Conservation (phyloP, 257 asterid genomes). For the Ilex asprella region DNA sequence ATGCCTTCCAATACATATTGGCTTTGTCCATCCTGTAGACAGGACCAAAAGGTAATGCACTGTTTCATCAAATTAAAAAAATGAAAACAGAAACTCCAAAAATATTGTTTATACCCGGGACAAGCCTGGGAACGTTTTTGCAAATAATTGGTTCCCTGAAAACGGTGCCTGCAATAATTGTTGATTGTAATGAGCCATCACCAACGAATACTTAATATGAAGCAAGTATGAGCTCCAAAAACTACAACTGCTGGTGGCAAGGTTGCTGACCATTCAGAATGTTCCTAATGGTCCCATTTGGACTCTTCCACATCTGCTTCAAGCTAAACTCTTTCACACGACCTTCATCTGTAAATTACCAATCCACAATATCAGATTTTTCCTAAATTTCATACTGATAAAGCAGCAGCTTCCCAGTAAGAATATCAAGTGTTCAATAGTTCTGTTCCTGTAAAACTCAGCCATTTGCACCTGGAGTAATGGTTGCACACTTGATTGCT, state of each 20-base stretch:
- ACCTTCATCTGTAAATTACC: conserved; percentile 59
- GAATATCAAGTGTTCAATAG: neutral
- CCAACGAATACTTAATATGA: neutral
- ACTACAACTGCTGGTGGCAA: neutral
- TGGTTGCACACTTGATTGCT: conserved; percentile 97
- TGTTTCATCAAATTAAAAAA: conserved; percentile 6
- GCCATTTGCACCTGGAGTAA: conserved; percentile 74
- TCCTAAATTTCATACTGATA: neutral
- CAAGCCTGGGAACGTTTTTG: conserved; percentile 89
- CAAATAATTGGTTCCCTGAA: conserved; percentile 95
- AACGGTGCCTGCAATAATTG: conserved; percentile 63
- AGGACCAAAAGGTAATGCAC: conserved; percentile 12
- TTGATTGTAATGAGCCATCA: conserved; percentile 6
- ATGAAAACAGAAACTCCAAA: conserved; percentile 1
- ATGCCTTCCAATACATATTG: conserved; percentile 98
- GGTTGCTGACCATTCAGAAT: conserved; percentile 71
- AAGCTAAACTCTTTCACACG: conserved; percentile 78
- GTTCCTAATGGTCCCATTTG: conserved; percentile 98
- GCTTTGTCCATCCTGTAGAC: conserved; percentile 85
- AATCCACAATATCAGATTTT: neutral
- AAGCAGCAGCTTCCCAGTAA: neutral
- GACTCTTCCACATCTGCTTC: conserved; percentile 95
- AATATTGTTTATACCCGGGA: conserved; percentile 50
- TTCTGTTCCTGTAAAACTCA: neutral
- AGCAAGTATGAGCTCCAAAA: no score